Conservation (phyloP, 2,329 filamentous ascomycete species). For the Microsporum canis region DNA sequence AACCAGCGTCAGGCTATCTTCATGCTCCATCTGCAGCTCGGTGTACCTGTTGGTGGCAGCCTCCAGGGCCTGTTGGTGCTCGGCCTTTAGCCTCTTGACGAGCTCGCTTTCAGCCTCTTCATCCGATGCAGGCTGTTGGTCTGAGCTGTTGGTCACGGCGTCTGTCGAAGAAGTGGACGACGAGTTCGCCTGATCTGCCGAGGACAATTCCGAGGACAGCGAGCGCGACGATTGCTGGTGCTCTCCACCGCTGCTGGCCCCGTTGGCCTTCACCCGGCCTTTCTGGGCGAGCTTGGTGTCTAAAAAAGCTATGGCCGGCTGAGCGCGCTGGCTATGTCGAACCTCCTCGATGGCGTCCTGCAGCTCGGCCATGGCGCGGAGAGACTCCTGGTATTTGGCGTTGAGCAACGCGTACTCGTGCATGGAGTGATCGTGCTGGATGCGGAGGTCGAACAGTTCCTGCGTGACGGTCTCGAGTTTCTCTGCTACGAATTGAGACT, state of each 20-base stretch:
- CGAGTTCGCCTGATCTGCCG: constrained; percentile 45
- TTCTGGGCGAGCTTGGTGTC: constrained; percentile 70
- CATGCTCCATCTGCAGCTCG: constrained; percentile 72
- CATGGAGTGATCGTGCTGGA: constrained; percentile 78
- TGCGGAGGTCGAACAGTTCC: constrained; percentile 78
- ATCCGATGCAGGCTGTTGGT: constrained; percentile 18
- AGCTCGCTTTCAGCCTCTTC: constrained; percentile 54
- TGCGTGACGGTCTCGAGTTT: constrained; percentile 86
- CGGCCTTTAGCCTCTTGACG: constrained; percentile 57
- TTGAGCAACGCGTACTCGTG: constrained; percentile 72
- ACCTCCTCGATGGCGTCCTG: constrained; percentile 67
- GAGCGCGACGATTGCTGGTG: constrained; percentile 74
- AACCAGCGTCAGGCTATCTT: constrained; percentile 69
- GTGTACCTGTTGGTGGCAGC: constrained; percentile 67
- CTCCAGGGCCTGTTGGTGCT: constrained; percentile 65
- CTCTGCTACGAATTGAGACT: constrained; percentile 76
- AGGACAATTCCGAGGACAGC: constrained; percentile 87
- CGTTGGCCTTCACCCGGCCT: constrained; percentile 53
- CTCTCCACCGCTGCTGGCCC: constrained; percentile 50
- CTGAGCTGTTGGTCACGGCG: constrained; percentile 36
- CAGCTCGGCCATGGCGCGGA: constrained; percentile 69
- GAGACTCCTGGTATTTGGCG: constrained; percentile 79
- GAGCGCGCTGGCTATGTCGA: constrained; percentile 39
- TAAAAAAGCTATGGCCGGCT: constrained; percentile 33
- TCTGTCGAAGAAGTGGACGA: constrained; percentile 52